Percentiles rank a stretch among this genome's conserved stretches.
phyloP scores from a whole-genome alignment of 192 early-diverging fungal genomes.

The Rhizophlyctis rosea region DNA sequence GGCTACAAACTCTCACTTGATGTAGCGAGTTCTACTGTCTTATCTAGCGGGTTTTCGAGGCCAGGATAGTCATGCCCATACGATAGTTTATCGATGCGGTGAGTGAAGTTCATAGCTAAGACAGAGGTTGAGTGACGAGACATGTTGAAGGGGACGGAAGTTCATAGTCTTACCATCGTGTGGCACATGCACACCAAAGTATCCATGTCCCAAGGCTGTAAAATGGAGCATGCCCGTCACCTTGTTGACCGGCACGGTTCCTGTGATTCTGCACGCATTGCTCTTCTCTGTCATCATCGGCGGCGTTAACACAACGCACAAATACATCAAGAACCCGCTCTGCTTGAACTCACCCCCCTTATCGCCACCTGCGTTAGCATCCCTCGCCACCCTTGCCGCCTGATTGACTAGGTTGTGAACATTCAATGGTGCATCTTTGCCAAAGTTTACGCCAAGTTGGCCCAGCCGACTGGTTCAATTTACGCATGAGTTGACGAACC shows the following conservation, averaged over 20 bases:
- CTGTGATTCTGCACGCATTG: conserved; percentile 71
- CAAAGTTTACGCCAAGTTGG: too few relatives aligned
- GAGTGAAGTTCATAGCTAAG: conserved; percentile 88
- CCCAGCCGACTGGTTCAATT: too few relatives aligned
- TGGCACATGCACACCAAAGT: conserved; percentile 63
- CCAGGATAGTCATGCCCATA: conserved; percentile 85
- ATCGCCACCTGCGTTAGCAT: too few relatives aligned
- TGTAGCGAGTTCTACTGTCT: conserved; percentile 65
- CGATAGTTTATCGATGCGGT: conserved; percentile 86
- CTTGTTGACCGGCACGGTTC: conserved; percentile 72
- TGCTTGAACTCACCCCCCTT: too few relatives aligned
- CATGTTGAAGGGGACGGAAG: too few relatives aligned
- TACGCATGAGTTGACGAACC: too few relatives aligned
- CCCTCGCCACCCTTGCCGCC: too few relatives aligned
- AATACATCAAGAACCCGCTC: too few relatives aligned
- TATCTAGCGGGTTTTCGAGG: conserved; percentile 84
- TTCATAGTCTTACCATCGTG: conserved; percentile 67
- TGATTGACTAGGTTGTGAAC: conserved; percentile 24
- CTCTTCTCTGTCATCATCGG: conserved; percentile 27
- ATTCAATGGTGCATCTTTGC: conserved; percentile 18
- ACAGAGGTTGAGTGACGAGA: too few relatives aligned
- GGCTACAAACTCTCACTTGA: conserved; percentile 42
- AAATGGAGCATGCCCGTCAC: conserved; percentile 87
- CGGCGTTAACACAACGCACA: too few relatives aligned
- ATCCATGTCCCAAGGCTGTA: conserved; percentile 87